These are phyloP conservation scores for Clitocybe nebularis DNA, from an alignment of 1,284 basidiomycete species.

Conservation along the genomic window DNA sequence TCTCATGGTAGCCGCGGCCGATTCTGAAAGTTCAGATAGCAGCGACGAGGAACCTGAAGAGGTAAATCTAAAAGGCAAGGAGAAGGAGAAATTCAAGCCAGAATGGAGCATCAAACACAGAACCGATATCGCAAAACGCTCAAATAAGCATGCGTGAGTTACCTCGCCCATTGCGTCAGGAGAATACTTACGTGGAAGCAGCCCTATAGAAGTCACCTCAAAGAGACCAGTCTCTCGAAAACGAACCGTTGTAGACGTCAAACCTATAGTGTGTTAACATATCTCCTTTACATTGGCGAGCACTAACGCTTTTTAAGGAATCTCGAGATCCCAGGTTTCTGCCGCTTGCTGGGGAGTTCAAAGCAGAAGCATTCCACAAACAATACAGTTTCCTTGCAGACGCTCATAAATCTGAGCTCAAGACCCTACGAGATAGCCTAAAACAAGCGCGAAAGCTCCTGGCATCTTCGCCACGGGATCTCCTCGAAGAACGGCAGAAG, in stretches of 20 bases:
- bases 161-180: neutral
- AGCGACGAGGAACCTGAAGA: constrained; percentile 20
- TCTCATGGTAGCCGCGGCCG: constrained; percentile 39
- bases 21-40: constrained; percentile 28
- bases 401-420: constrained; percentile 66
- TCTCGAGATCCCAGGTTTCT: constrained; percentile 90
- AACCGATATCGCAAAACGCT: constrained; percentile 55
- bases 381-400: constrained; percentile 81
- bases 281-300: neutral
- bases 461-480: constrained; percentile 57
- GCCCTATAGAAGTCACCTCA: constrained; percentile 81
- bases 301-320: constrained; percentile 41
- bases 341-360: constrained; percentile 69
- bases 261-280: constrained; percentile 52
- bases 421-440: constrained; percentile 61
- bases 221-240: constrained; percentile 83
- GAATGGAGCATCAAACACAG: constrained; percentile 37
- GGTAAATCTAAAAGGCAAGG: constrained; percentile 9
- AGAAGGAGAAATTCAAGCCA: constrained; percentile 30
- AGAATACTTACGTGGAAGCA: constrained; percentile 27
- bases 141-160: constrained; percentile 87
- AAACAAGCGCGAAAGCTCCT: constrained; percentile 70
- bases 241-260: constrained; percentile 72
- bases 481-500: constrained; percentile 60
- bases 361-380: constrained; percentile 63